Base-by-base conservation (phyloP, 805 yeast species). In the Saccharomycopsis schoenii region DNA sequence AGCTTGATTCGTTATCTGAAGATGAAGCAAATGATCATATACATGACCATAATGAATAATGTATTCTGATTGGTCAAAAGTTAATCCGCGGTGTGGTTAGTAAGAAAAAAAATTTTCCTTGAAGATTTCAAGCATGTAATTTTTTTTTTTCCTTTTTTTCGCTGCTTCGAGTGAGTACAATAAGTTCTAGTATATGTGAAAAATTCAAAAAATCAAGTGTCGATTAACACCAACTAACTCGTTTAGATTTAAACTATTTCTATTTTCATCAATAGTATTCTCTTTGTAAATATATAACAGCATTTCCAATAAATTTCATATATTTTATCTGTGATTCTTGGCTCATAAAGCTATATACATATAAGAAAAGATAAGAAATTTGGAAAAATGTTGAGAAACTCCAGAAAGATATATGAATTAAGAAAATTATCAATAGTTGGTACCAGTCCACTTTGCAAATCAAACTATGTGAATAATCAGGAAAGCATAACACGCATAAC, bases 1-100 rank as follows among this genome's bases (percentile, higher is more conserved):
- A 61, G 24, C 60, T 61, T 17, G 61, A 59, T 21, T 61, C 61
- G 24, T 43, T 57, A 17, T 52, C 56, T 36, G 56, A 52, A 34
- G 29, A 52, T 25, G 21, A 29, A 41, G 34, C 40, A 11, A n/a
- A 29, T 42, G 54, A 25, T 47, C 52, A 6, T 21, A 19, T 6
- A 21, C 34, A 21, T 47, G 15, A 3, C 15, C 52, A 12, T 47
- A 24, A 47, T 47, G 34, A 21, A 8, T 47, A 21, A 57, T 17
- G 10, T 34, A 19, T 34, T 58, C 17, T 58, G 51, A 58, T 58
- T 55, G 42, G 51, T 47, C 60, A 58, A 36, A 39, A 39, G 47
- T 51, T 25, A 36, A 40, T 43, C 11, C 41, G 15, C n/a, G 41
- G 41, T 24, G 34, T 24, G 17, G n/a, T 17, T 12, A 8, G 43